Percentiles rank a stretch among this genome's conserved stretches.
Evolutionary conservation across 352 stramenopile genomes (phyloP).

Genomic region (Globisporangium irregulare): DNA sequence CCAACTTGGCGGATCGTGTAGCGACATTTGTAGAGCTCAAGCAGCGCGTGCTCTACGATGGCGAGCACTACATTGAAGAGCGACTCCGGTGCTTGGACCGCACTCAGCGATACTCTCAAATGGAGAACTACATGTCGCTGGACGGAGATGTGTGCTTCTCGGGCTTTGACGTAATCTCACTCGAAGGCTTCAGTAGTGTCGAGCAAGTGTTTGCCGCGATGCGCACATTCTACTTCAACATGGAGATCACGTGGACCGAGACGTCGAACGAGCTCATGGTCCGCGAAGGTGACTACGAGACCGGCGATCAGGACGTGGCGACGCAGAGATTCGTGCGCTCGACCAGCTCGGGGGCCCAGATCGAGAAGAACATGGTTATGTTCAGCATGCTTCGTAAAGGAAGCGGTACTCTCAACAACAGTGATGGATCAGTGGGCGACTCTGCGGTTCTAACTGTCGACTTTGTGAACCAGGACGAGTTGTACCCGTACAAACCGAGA

Average conservation of each 20-base stretch:
- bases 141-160: constrained; percentile 25
- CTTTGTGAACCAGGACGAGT: neutral
- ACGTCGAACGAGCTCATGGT: constrained; percentile 33
- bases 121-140: constrained; percentile 18
- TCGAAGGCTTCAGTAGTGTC: constrained; percentile 9
- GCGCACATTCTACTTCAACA: constrained; percentile 13
- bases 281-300: constrained; percentile 30
- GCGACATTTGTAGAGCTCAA: neutral
- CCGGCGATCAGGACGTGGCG: neutral
- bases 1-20: neutral
- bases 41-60: neutral
- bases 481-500: neutral
- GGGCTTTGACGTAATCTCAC: constrained; percentile 20
- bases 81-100: constrained; percentile 23
- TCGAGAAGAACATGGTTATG: constrained; percentile 42
- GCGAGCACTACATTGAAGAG: constrained; percentile 22
- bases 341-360: constrained; percentile 11
- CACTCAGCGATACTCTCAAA: constrained; percentile 25
- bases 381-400: constrained; percentile 11
- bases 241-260: constrained; percentile 20
- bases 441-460: neutral
- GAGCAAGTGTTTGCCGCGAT: constrained; percentile 7
- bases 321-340: constrained; percentile 5
- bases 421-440: too few species aligned
- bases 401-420: too few species aligned